Conservation (phyloP, 257 asterid species). For the Solanum sejunctum region DNA sequence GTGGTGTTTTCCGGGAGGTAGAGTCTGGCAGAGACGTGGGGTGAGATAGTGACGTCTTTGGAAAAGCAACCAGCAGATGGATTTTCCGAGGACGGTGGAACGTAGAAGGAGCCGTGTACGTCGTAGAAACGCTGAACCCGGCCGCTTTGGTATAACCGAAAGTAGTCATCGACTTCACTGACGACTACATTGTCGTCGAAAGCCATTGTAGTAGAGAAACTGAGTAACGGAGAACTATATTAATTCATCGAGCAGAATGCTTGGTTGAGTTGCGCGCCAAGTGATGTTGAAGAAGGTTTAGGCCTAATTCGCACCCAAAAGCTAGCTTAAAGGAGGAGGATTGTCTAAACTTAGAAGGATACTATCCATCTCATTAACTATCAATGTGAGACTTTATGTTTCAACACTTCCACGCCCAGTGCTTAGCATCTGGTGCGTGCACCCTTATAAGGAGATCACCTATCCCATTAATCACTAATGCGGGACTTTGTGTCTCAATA, state of each 20-base stretch:
- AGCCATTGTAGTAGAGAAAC: neutral
- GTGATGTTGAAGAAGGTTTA: too few relatives aligned
- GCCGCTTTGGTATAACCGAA: slow-evolving; percentile 18
- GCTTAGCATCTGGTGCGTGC: too few relatives aligned
- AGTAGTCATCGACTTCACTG: slow-evolving; percentile 5
- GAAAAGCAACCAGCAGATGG: neutral
- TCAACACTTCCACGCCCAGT: too few relatives aligned
- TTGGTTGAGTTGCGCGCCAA: neutral
- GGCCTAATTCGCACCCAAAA: too few relatives aligned
- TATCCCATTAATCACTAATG: too few relatives aligned
- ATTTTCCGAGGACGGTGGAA: slow-evolving; percentile 6
- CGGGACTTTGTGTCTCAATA: too few relatives aligned
- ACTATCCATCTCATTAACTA: too few relatives aligned
- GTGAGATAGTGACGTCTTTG: slow-evolving; percentile 11
- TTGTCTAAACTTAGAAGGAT: too few relatives aligned
- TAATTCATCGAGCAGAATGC: neutral
- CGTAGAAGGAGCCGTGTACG: neutral
- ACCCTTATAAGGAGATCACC: too few relatives aligned
- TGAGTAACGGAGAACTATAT: neutral
- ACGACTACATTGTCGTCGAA: neutral
- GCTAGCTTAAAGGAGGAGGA: too few relatives aligned
- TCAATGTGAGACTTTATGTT: too few relatives aligned
- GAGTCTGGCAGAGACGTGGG: slow-evolving; percentile 14
- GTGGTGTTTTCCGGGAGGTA: slow-evolving; percentile 7
- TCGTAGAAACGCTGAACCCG: slow-evolving; percentile 7